A percentile compares a stretch with the other conserved stretches of the same genome.
phyloP scores from a whole-genome alignment of 169 alveolate species.

The Plasmodium fragile region DNA sequence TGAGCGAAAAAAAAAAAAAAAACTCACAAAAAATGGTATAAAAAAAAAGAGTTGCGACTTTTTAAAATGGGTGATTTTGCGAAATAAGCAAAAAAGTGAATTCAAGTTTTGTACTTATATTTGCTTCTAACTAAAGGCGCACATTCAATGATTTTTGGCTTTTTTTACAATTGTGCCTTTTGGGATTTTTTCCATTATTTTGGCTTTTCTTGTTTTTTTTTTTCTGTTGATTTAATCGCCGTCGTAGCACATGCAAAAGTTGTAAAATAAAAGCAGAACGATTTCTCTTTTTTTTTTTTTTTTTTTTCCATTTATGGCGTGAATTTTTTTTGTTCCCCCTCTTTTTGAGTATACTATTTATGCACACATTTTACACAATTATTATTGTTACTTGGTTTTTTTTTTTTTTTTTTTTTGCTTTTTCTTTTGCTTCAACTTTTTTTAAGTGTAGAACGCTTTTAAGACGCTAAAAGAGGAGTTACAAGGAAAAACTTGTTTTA shows the following conservation, averaged over 20 bases:
- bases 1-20: conserved; percentile 8
- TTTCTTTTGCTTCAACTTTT: conserved; percentile 11
- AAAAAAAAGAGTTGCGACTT: background rate
- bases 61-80: background rate
- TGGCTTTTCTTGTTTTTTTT: conserved; percentile 13
- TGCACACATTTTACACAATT: background rate
- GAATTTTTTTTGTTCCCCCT: background rate
- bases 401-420: background rate
- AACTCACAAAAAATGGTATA: background rate
- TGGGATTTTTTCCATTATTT: background rate
- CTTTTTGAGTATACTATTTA: background rate
- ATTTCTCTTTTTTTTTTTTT: conserved; percentile 24
- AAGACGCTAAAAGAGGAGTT: background rate
- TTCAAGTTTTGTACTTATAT: conserved; percentile 7
- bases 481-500: background rate
- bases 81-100: background rate
- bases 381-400: background rate
- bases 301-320: conserved; percentile 10
- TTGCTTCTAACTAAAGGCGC: background rate
- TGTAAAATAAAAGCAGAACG: conserved; percentile 22
- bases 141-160: conserved; percentile 20
- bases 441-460: background rate
- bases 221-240: background rate
- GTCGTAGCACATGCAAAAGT: conserved; percentile 42
- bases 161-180: background rate